Evolutionary conservation across 2,329 filamentous ascomycete genomes (phyloP), one percentile per base, ranked within the genome.

Genomic region (Fusarium duplospermum): DNA sequence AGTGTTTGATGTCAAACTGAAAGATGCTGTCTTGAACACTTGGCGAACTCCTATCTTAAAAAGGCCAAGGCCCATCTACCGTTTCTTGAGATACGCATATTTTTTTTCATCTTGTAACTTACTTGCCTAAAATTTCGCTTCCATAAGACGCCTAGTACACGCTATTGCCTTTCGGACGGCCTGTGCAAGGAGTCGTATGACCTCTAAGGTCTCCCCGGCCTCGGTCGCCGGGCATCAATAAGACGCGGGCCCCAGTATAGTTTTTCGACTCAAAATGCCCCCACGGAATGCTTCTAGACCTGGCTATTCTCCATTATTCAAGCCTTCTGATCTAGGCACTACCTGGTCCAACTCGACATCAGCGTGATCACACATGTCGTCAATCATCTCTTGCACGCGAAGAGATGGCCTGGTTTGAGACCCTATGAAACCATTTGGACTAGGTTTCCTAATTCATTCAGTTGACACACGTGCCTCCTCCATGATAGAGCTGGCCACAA

Each of bases 211-310:
- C 45, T 52, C 24, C 47, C 47, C n/a, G 11, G 47, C 27, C 27
- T 52, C 47, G 27, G 18, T 11, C 18, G 18, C 47, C 47, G 6
- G 27, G 20, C 47, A 52, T 52, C 16, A 8, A 20, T 31, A 20
- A 31, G 6, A 27, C 27, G 27, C 47, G 6, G 6, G 47, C 6
- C 11, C 24, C 27, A 52, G 18, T 20, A 18, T 8, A 20, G 47
- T 20, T 52, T 27, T 20, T 31, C 18, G 4, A 27, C 18, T 31
- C 4, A n/a, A 4, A 2, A 7, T 5, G 20, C 47, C 47, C 47
- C 47, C 47, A 52, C 47, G 27, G 10, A 52, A 52, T 29, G 45
- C 47, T 6, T 31, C 47, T 52, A 31, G 47, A 52, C 47, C 47
- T 20, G 18, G 27, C 2, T 0, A 8, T 31, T 52, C 47, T 52